Evolutionary conservation across 2,329 filamentous ascomycete genomes (phyloP), one percentile per base, ranked within the genome.

Genomic region (Sarocladium oryzae): DNA sequence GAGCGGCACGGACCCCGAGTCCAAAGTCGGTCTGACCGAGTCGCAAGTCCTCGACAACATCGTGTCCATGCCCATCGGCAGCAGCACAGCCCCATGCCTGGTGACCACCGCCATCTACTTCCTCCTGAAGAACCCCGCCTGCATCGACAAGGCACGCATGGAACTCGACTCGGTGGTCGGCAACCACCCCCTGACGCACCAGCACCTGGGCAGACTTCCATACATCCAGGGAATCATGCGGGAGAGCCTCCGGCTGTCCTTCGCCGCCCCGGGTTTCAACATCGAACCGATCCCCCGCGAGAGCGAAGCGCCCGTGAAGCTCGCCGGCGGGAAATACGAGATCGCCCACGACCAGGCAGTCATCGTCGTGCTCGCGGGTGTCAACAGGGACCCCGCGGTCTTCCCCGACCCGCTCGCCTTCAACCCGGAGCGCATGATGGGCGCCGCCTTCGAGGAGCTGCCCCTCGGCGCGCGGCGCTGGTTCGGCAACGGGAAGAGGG

Each of bases 1-100:
- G 53, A 73, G 76, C 51, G 75, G 69, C 11, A 74, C 71, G 36
- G 85, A 88, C 56, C 77, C 80, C 0, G 74, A 84, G 59, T 86
- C 83, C 0, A 81, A 79, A 24, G 69, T 74, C 53, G 66, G 66
- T 2, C 69, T 88, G 56, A 75, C 68, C 4, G 77, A 86, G 4
- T 76, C 77, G 9, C 78, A 79, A 53, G 75, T 86, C 46, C 74
- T 85, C 45, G 81, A 86, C 63, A 84, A 88, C 62, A 81, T 88
- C 56, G 78, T 86, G 50, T 77, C 78, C 2, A 85, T 88, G 70
- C 76, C 85, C 36, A 82, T 82, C 49, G 79, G 77, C 3, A 75
- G 69, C 62, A 73, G 69, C 60, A 78, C 75, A 0, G 70, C 74
- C 3, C 74, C 74, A 2, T 73, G 70, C 53, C 65, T 69, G 58